These are phyloP conservation scores for Phytophthora meadii DNA, from an alignment of 352 stramenopile genomes.

Conservation along the genomic window DNA sequence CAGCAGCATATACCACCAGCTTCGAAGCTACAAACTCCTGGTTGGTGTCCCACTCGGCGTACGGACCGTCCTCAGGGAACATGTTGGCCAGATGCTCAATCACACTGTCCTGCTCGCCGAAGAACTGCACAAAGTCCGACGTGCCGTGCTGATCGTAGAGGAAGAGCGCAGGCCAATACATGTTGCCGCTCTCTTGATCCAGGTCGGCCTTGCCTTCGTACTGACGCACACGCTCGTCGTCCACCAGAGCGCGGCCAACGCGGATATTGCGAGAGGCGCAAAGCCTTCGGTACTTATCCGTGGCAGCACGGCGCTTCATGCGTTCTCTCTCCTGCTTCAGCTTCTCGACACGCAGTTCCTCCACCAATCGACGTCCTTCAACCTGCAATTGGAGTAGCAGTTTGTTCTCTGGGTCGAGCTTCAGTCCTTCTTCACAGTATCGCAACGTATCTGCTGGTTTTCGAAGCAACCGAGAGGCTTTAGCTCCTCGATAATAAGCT, in stretches of 20 bases:
- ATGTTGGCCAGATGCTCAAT: slow-evolving; percentile 91
- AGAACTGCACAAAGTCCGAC: slow-evolving; percentile 84
- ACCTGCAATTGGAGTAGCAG: slow-evolving; percentile 73
- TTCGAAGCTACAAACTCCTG: slow-evolving; percentile 80
- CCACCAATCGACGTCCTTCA: slow-evolving; percentile 62
- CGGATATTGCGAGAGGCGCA: slow-evolving; percentile 67
- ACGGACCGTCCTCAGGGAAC: slow-evolving; percentile 88
- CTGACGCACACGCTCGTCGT: slow-evolving; percentile 82
- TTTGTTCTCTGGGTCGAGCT: slow-evolving; percentile 81
- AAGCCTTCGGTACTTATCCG: slow-evolving; percentile 82
- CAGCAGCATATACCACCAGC: slow-evolving; percentile 76
- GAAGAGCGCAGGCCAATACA: slow-evolving; percentile 87
- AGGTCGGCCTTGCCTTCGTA: slow-evolving; percentile 86
- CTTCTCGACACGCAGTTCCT: slow-evolving; percentile 68
- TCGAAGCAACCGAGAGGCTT: slow-evolving; percentile 81
- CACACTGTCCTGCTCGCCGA: slow-evolving; percentile 81
- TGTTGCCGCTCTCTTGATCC: slow-evolving; percentile 60
- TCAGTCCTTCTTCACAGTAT: slow-evolving; percentile 81
- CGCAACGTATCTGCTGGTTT: slow-evolving; percentile 82
- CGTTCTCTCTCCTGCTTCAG: slow-evolving; percentile 71
- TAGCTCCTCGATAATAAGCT: slow-evolving; percentile 86
- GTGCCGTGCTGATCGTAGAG: slow-evolving; percentile 88
- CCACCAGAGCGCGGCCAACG: slow-evolving; percentile 77
- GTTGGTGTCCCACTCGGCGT: slow-evolving; percentile 79
- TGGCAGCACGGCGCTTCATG: slow-evolving; percentile 72